phyloP scores from a whole-genome alignment of 2,329 filamentous ascomycete species.

The Aspergillus thermomutatus region DNA sequence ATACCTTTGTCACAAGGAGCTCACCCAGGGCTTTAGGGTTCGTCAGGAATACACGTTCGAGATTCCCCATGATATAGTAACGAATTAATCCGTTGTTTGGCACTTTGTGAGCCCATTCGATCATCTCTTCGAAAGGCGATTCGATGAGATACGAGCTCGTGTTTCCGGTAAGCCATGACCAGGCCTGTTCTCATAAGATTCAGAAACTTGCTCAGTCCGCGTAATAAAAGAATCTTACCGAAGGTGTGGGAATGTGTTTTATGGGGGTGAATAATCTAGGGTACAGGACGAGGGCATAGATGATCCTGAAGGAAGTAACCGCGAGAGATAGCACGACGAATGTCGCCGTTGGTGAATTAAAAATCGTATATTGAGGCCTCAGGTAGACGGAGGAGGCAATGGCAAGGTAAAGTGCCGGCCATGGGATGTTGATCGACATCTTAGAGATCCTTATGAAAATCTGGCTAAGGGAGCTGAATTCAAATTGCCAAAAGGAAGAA shows the following conservation, averaged over 20 bases:
- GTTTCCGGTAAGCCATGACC: conserved; percentile 48
- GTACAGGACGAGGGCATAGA: conserved; percentile 50
- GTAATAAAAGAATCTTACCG: conserved; percentile 34
- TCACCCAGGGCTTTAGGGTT: conserved; percentile 66
- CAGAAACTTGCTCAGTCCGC: neutral
- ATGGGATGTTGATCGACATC: conserved; percentile 6
- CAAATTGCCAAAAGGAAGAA: neutral
- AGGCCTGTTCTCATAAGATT: conserved; percentile 24
- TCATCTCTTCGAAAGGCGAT: conserved; percentile 37
- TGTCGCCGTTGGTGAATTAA: conserved; percentile 26
- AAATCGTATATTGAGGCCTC: conserved; percentile 19
- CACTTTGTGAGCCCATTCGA: conserved; percentile 55
- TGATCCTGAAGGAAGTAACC: conserved; percentile 18
- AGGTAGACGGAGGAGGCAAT: conserved; percentile 5
- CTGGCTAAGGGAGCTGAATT: neutral
- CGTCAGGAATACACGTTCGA: conserved; percentile 60
- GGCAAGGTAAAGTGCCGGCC: conserved; percentile 15
- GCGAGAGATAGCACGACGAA: conserved; percentile 18
- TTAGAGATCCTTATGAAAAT: neutral
- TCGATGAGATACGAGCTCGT: conserved; percentile 34
- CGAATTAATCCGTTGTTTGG: conserved; percentile 68
- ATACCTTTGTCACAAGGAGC: conserved; percentile 65
- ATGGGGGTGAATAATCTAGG: conserved; percentile 58
- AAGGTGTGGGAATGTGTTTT: conserved; percentile 54
- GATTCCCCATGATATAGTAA: conserved; percentile 61